A percentile compares a stretch with the other conserved stretches of the same genome.
Conservation (phyloP, 345 rosid species). For the Camelina neglecta region DNA sequence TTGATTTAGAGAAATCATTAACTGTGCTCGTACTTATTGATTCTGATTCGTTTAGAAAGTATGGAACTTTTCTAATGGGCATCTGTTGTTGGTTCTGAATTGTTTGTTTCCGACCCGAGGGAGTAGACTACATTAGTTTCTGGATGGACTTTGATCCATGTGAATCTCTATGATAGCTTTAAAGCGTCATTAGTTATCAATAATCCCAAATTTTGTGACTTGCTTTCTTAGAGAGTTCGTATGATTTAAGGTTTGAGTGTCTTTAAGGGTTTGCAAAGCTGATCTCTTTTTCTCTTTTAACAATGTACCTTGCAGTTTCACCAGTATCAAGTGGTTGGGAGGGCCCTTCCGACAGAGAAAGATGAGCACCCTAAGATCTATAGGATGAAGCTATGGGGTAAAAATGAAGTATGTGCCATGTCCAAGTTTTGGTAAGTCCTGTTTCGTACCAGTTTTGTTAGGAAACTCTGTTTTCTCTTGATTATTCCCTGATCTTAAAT, state of each 20-base stretch:
- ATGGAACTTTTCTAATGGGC: neutral
- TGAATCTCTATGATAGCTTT: neutral
- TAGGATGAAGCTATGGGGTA: slow-evolving; percentile 70
- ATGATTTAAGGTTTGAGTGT: neutral
- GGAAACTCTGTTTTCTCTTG: neutral
- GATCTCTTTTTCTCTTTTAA: neutral
- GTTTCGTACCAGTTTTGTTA: neutral
- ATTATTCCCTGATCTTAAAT: neutral
- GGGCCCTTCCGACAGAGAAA: slow-evolving; percentile 59
- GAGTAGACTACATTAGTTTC: neutral
- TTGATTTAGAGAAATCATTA: neutral
- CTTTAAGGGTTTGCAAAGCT: neutral
- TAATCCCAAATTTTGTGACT: neutral
- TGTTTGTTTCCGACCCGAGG: neutral
- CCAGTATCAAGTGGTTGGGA: slow-evolving; percentile 71
- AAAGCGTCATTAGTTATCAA: neutral
- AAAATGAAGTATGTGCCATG: slow-evolving; percentile 64
- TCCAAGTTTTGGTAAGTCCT: slow-evolving; percentile 64
- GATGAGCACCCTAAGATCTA: slow-evolving; percentile 70
- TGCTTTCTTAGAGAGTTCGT: neutral
- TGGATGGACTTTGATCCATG: neutral
- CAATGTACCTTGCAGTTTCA: slow-evolving; percentile 51
- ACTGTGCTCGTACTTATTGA: neutral
- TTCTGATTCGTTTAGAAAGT: neutral
- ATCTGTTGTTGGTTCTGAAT: too few relatives aligned